A percentile compares a stretch with the other conserved stretches of the same genome.
These are phyloP conservation scores for Colletotrichum chlorophyti DNA, from an alignment of 2,329 filamentous ascomycete genomes.

Conservation along the genomic window DNA sequence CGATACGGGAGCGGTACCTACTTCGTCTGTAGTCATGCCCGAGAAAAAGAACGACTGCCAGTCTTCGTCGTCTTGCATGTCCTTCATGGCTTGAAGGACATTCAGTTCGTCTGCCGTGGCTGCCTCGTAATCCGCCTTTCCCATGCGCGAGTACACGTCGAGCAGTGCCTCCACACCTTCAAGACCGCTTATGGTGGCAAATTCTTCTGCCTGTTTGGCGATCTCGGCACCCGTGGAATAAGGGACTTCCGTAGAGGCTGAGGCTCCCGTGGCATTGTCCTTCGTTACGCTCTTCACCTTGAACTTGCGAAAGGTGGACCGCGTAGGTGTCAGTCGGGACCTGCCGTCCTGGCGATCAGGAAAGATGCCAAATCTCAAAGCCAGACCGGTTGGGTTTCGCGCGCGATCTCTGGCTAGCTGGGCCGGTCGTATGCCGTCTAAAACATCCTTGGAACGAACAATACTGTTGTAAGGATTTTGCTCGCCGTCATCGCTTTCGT, in stretches of 20 bases:
- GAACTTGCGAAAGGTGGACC: constrained; percentile 31
- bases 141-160: constrained; percentile 30
- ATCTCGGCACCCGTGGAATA: background rate
- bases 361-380: constrained; percentile 38
- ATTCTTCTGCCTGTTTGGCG: background rate
- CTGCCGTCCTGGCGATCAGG: constrained; percentile 37
- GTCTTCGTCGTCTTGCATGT: constrained; percentile 36
- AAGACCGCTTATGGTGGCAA: background rate
- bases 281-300: constrained; percentile 5
- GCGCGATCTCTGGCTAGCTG: constrained; percentile 31
- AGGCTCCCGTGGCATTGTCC: no score
- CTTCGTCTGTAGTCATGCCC: constrained; percentile 41
- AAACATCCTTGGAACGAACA: background rate
- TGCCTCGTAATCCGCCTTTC: constrained; percentile 10
- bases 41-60: constrained; percentile 39
- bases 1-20: background rate
- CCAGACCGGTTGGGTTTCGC: constrained; percentile 35
- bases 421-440: constrained; percentile 6
- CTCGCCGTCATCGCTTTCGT: no score
- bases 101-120: background rate
- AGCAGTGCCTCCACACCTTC: constrained; percentile 32
- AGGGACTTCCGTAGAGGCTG: no score
- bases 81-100: background rate
- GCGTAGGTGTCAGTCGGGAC: constrained; percentile 39
- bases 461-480: background rate